Conservation (phyloP, 768 basidiomycete species). For the Kwoniella botswanensis region DNA sequence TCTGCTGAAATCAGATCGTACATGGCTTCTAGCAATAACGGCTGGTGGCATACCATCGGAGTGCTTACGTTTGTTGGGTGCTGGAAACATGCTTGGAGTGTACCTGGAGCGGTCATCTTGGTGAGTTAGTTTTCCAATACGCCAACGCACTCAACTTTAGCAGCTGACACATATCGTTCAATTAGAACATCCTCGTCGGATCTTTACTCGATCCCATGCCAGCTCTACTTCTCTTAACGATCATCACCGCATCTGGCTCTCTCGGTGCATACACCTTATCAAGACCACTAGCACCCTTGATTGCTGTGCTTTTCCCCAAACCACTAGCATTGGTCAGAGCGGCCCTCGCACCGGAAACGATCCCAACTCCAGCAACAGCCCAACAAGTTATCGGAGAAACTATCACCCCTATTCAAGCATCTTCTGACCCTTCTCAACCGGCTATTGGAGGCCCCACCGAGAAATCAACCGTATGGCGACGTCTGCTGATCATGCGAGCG, state of each 20-base stretch:
- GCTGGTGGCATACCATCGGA: constrained; percentile 71
- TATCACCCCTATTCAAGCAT: constrained; percentile 40
- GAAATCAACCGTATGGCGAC: constrained; percentile 68
- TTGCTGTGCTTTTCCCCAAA: constrained; percentile 79
- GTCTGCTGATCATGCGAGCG: constrained; percentile 82
- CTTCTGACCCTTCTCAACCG: constrained; percentile 24
- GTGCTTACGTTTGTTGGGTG: constrained; percentile 82
- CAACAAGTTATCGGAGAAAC: constrained; percentile 6
- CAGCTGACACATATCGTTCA: constrained; percentile 12
- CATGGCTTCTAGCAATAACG: constrained; percentile 48
- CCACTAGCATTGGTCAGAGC: constrained; percentile 82
- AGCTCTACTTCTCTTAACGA: constrained; percentile 78
- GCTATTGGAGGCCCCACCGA: constrained; percentile 30
- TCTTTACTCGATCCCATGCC: constrained; percentile 81
- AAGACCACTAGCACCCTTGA: constrained; percentile 80
- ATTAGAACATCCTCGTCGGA: constrained; percentile 85
- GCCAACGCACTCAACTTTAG: constrained; percentile 13
- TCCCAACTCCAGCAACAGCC: constrained; percentile 46
- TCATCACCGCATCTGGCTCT: constrained; percentile 86
- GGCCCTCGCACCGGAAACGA: constrained; percentile 66
- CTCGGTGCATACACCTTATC: constrained; percentile 78
- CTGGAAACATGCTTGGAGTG: constrained; percentile 98
- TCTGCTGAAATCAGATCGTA: constrained; percentile 54
- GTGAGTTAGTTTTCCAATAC: constrained; percentile 55
- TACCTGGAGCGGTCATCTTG: constrained; percentile 90